Evolutionary conservation across 2,329 filamentous ascomycete genomes (phyloP).

Genomic region (Colletotrichum truncatum): DNA sequence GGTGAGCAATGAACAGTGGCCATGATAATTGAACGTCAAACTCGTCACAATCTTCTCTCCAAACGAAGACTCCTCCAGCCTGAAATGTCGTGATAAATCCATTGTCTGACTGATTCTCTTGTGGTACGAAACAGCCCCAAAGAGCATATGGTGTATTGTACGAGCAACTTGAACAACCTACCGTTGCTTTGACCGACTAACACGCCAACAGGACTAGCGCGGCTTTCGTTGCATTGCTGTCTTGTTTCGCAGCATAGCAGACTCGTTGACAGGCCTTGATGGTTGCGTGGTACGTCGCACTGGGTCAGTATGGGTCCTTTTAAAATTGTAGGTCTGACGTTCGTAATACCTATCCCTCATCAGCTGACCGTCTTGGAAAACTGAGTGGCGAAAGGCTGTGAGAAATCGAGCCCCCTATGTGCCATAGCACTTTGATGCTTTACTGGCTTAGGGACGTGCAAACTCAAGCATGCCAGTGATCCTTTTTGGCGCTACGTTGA

Average conservation of each 20-base stretch:
- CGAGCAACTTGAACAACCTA: neutral
- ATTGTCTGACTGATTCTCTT: neutral
- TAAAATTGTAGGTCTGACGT: neutral
- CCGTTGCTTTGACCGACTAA: neutral
- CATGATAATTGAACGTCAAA: constrained; percentile 11
- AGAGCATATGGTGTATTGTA: no score
- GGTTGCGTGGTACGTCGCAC: neutral
- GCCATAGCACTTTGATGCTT: neutral
- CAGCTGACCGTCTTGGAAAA: neutral
- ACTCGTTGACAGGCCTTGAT: neutral
- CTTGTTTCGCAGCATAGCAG: neutral
- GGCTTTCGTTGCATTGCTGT: neutral
- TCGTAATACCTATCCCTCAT: neutral
- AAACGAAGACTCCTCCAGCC: neutral
- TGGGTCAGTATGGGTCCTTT: neutral
- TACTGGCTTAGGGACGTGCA: neutral
- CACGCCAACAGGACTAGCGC: no score
- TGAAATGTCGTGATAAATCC: neutral
- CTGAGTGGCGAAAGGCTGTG: neutral
- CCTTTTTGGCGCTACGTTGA: neutral
- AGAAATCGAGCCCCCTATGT: neutral
- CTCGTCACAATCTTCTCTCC: constrained; percentile 9
- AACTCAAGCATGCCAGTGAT: neutral
- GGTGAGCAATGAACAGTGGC: neutral
- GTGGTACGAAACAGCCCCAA: neutral